Conservation (phyloP, 106 monocot genomes). For the Allium sativum region DNA sequence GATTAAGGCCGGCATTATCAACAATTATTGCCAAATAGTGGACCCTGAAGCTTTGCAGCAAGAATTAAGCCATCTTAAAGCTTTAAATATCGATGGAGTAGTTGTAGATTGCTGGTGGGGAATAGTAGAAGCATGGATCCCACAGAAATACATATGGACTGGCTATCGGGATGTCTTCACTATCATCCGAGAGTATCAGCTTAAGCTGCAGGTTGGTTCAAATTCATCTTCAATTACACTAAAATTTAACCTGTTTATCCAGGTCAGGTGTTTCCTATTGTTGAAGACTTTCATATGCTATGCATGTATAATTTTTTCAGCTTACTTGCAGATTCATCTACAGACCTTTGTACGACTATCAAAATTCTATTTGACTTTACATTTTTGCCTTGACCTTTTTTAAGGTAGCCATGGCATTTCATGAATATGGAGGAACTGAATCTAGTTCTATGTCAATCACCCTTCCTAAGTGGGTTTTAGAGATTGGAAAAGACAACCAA, state of each 20-base stretch:
- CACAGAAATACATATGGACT: slow-evolving; percentile 87
- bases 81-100: slow-evolving; percentile 81
- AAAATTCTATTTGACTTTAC: too few relatives aligned
- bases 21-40: slow-evolving; percentile 75
- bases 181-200: slow-evolving; percentile 66
- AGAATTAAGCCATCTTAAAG: slow-evolving; percentile 67
- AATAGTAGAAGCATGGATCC: slow-evolving; percentile 83
- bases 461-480: slow-evolving; percentile 91
- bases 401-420: slow-evolving; percentile 87
- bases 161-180: slow-evolving; percentile 81
- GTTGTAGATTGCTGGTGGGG: slow-evolving; percentile 96
- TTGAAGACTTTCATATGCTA: too few relatives aligned
- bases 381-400: slow-evolving; percentile 7
- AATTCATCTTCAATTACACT: neutral
- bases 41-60: slow-evolving; percentile 58
- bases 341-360: too few relatives aligned
- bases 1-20: slow-evolving; percentile 57
- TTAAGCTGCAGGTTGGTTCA: slow-evolving; percentile 70
- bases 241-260: too few relatives aligned
- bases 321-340: too few relatives aligned
- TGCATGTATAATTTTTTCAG: too few relatives aligned
- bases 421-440: slow-evolving; percentile 53
- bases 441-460: slow-evolving; percentile 54
- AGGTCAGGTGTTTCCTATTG: too few relatives aligned
- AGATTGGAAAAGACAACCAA: slow-evolving; percentile 89